Percentiles rank a stretch among this genome's conserved stretches.
Evolutionary conservation across 2,329 filamentous ascomycete species (phyloP).

Genomic region (Aspergillus piperis): DNA sequence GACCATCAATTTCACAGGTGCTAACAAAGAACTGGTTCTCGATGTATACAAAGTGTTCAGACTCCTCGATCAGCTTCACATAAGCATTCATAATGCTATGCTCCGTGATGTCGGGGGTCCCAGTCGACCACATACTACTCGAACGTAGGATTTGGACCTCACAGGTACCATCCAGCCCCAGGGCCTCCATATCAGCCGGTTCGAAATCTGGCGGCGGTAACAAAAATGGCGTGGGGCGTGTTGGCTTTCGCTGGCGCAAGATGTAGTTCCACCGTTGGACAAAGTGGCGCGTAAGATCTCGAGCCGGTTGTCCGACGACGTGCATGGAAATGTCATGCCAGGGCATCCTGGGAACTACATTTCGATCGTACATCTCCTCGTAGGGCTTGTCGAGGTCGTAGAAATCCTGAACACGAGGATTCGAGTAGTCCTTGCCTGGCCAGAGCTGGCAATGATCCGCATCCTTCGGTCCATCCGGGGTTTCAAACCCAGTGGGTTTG

Average conservation of each 20-base stretch:
- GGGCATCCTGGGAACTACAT: slow-evolving; percentile 86
- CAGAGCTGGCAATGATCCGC: slow-evolving; percentile 92
- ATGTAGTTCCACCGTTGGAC: slow-evolving; percentile 99
- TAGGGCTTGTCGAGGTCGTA: slow-evolving; percentile 91
- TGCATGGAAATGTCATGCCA: slow-evolving; percentile 99
- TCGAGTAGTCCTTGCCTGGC: slow-evolving; percentile 98
- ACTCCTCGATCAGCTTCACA: slow-evolving; percentile 89
- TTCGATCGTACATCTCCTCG: slow-evolving; percentile 97
- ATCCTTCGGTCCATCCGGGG: slow-evolving; percentile 74
- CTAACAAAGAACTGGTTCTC: slow-evolving; percentile 99
- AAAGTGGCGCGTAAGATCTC: slow-evolving; percentile 92
- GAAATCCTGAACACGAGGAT: slow-evolving; percentile 93
- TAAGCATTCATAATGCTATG: slow-evolving; percentile 97
- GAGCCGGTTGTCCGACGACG: slow-evolving; percentile 90
- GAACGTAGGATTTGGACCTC: slow-evolving; percentile 95
- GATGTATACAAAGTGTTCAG: slow-evolving; percentile 96
- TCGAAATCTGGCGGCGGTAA: slow-evolving; percentile 92
- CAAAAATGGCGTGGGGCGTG: slow-evolving; percentile 87
- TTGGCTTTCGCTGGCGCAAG: slow-evolving; percentile 86
- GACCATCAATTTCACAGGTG: slow-evolving; percentile 83
- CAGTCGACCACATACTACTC: slow-evolving; percentile 86
- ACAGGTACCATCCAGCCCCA: slow-evolving; percentile 90
- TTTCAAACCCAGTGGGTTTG: slow-evolving; percentile 91
- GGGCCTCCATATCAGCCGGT: slow-evolving; percentile 76
- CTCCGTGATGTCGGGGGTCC: slow-evolving; percentile 78